Evolutionary conservation across 805 yeast species (phyloP), one percentile per base, ranked within the genome.

Genomic region (Teunomyces lycoperdinae): DNA sequence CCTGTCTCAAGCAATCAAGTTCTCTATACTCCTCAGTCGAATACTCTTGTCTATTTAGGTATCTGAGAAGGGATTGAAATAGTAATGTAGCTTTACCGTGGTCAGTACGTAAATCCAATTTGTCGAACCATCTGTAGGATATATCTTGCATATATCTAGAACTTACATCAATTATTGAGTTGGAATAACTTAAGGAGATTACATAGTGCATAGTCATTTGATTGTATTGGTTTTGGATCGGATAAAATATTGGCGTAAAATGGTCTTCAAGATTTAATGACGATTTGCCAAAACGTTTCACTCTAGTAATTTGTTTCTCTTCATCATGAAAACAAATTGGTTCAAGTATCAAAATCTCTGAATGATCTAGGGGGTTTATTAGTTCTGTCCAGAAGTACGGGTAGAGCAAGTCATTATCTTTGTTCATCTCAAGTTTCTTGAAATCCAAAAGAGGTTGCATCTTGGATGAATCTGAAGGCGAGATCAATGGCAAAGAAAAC

Each of bases 381-480:
- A 67, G 46, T 46, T 68, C 73, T 6, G 70, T 66, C 73, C 73
- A 68, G 46, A 51, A 68, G 49, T 68, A 68, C 1, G 73, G 73
- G 45, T 63, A 67, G 6, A 68, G 47, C 9, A 68, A 50, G 49
- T 68, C 73, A 47, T 56, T 54, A 41, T 68, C 73, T 41, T 59
- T 61, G 35, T 62, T 67, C 5, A 50, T 38, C 9, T 46, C 39
- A 1, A 64, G 46, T 20, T 55, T 58, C 2, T 47, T 45, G n/a
- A 33, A 39, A 39, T 64, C 62, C 6, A 58, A 36, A 29, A 54
- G 53, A 2, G 71, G 71, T 45, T 65, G 71, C 1, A 16, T 3
- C 42, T 50, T 10, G 24, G 29, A n/a, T 46, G 50, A 17, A 39
- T 52, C 20, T 45, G 47, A 3, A 55, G 47, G 14, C 6, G 45